These are phyloP conservation scores for Russula earlei DNA, from an alignment of 768 basidiomycete species.

Conservation along the genomic window DNA sequence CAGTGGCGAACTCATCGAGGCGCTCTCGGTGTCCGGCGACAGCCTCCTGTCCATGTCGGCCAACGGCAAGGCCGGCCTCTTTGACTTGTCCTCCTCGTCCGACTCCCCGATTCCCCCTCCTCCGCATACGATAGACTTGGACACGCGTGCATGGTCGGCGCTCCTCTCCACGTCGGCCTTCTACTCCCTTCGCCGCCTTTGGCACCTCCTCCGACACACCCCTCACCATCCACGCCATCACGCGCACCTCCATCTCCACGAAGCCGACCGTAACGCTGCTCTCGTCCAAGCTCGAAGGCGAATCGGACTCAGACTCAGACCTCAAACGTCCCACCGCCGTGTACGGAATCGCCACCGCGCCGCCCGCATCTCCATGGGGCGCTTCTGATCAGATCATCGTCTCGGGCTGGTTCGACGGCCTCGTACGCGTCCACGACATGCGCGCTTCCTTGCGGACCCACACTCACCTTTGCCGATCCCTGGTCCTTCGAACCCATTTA, in stretches of 20 bases:
- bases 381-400: constrained; percentile 60
- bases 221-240: constrained; percentile 47
- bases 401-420: constrained; percentile 78
- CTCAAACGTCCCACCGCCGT: constrained; percentile 42
- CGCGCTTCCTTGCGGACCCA: constrained; percentile 43
- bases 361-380: constrained; percentile 58
- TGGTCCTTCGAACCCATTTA: constrained; percentile 70
- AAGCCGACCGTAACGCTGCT: constrained; percentile 43
- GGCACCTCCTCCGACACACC: constrained; percentile 55
- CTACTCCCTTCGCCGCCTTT: constrained; percentile 54
- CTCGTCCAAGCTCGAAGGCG: constrained; percentile 26
- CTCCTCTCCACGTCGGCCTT: constrained; percentile 45
- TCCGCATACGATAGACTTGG: constrained; percentile 34
- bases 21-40: constrained; percentile 38
- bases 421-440: constrained; percentile 66
- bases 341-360: constrained; percentile 57
- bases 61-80: constrained; percentile 39
- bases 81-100: constrained; percentile 21
- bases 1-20: constrained; percentile 44
- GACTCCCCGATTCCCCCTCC: constrained; percentile 15
- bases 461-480: constrained; percentile 54
- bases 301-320: not conserved
- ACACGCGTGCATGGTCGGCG: constrained; percentile 52
- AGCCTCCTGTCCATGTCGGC: constrained; percentile 50
- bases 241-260: constrained; percentile 36